phyloP scores from a whole-genome alignment of 495 filamentous ascomycete genomes.

The Immersiella caudata region DNA sequence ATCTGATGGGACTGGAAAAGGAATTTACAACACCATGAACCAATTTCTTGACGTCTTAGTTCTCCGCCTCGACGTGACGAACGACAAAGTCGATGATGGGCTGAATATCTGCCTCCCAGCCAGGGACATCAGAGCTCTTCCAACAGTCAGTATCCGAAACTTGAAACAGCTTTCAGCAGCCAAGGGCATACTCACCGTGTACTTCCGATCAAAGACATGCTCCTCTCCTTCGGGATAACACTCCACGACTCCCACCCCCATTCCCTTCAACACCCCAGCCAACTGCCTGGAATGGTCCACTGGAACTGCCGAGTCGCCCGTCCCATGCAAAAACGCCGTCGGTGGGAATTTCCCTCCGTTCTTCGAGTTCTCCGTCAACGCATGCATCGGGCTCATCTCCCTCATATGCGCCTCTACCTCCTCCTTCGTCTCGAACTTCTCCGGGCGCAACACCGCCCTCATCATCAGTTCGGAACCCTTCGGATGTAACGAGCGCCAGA shows the following conservation, averaged over 20 bases:
- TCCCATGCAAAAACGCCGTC: constrained; percentile 36
- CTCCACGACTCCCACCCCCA: constrained; percentile 30
- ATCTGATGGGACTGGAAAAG: no score
- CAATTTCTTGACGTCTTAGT: no score
- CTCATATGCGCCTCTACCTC: not conserved
- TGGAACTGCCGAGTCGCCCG: constrained; percentile 27
- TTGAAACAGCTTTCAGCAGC: not conserved
- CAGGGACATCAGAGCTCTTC: constrained; percentile 24
- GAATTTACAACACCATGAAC: no score
- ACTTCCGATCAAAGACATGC: constrained; percentile 35
- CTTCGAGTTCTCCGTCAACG: constrained; percentile 20
- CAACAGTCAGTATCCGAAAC: not conserved
- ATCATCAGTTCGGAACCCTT: constrained; percentile 20
- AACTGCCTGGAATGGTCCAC: constrained; percentile 30
- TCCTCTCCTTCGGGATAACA: constrained; percentile 29
- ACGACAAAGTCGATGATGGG: constrained; percentile 34
- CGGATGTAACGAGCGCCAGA: constrained; percentile 20
- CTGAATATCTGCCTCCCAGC: constrained; percentile 33
- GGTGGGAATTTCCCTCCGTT: constrained; percentile 28
- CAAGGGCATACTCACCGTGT: constrained; percentile 24
- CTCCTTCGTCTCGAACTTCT: constrained; percentile 22
- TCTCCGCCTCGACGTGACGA: constrained; percentile 9
- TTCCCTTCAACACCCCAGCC: constrained; percentile 23
- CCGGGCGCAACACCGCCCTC: constrained; percentile 29
- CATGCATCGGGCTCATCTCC: constrained; percentile 26